Conservation (phyloP, 164 flowering plant species). For the Tetracentron sinense region DNA sequence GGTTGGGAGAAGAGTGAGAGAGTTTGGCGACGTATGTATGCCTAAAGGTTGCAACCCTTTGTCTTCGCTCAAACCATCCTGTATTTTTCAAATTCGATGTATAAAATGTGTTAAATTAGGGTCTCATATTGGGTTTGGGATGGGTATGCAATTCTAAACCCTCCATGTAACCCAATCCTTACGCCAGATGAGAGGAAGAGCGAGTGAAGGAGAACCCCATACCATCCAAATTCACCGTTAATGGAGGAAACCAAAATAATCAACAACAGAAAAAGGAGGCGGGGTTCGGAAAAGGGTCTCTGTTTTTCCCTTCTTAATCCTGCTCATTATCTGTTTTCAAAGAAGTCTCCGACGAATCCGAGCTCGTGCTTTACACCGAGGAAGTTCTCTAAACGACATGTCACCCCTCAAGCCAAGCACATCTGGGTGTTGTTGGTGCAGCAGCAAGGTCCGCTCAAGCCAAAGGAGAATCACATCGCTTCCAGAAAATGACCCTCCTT, state of each 20-base stretch:
- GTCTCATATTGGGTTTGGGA: background rate
- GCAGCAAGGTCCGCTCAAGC: conserved; percentile 80
- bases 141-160: conserved; percentile 7
- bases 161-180: conserved; percentile 1
- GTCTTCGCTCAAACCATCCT: no score
- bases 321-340: conserved; percentile 58
- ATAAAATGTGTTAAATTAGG: background rate
- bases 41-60: no score
- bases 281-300: conserved; percentile 1
- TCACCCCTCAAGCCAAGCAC: conserved; percentile 95
- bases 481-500: no score
- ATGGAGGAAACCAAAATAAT: no score
- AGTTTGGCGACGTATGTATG: no score
- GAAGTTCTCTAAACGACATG: conserved; percentile 62
- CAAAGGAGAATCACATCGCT: no score
- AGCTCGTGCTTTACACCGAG: conserved; percentile 66
- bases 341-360: conserved; percentile 56
- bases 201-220: background rate
- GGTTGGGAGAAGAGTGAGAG: no score
- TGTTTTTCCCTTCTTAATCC: conserved; percentile 55
- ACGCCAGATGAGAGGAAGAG: no score
- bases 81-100: background rate
- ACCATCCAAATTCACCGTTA: no score
- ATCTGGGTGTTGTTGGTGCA: conserved; percentile 62
- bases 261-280: conserved; percentile 1